Evolutionary conservation across 2,329 filamentous ascomycete species (phyloP).

Genomic region (Paecilomyces variotii): DNA sequence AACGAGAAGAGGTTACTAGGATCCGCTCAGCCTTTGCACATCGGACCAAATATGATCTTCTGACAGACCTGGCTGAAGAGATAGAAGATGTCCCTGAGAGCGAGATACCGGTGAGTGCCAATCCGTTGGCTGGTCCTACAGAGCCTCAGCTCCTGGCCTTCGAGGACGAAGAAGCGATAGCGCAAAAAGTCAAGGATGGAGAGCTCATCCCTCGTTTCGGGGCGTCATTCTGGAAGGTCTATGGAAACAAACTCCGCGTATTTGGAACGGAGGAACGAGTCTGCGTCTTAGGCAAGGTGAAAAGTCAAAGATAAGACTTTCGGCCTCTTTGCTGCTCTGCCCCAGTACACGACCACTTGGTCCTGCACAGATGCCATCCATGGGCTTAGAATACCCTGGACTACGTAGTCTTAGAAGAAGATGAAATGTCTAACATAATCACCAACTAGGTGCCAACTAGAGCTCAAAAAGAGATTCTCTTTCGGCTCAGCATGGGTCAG

Average conservation of each 20-base stretch:
- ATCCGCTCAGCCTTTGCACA: slow-evolving; percentile 18
- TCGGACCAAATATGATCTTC: slow-evolving; percentile 21
- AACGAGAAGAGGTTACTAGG: not conserved
- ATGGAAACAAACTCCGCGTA: slow-evolving; percentile 52
- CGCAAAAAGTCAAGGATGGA: slow-evolving; percentile 22
- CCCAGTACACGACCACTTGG: not conserved
- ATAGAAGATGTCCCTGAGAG: not conserved
- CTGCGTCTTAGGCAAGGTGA: slow-evolving; percentile 19
- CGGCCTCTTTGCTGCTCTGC: not conserved
- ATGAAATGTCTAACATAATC: not conserved
- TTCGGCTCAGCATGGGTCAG: not conserved
- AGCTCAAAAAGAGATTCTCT: not conserved
- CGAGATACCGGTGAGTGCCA: not conserved
- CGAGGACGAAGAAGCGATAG: slow-evolving; percentile 8
- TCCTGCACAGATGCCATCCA: not conserved
- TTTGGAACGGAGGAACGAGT: slow-evolving; percentile 52
- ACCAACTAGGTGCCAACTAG: not conserved
- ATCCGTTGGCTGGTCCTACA: not conserved
- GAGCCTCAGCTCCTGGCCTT: slow-evolving; percentile 3
- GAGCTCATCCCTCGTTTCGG: slow-evolving; percentile 45
- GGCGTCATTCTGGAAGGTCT: slow-evolving; percentile 48
- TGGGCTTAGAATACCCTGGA: not conserved
- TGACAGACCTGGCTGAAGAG: slow-evolving; percentile 13
- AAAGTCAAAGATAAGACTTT: not conserved
- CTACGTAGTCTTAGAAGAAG: not conserved